These are phyloP conservation scores for Oxyria digyna DNA, from an alignment of 148 eudicot species.

Conservation along the genomic window DNA sequence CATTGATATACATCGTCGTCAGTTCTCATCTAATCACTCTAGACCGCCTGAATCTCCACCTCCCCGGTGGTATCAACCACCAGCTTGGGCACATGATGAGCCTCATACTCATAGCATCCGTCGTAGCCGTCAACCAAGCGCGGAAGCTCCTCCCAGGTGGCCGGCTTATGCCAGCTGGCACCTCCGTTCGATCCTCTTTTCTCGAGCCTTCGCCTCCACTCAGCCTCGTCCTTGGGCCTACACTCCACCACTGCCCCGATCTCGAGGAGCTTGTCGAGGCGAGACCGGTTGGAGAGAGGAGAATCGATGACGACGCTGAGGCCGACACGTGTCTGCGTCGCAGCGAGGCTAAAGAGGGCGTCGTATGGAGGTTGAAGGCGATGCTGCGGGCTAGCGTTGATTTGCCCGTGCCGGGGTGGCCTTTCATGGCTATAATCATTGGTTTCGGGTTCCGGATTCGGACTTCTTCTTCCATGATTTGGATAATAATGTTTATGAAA, in stretches of 20 bases:
- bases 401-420: constrained; percentile 76
- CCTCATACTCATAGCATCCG: constrained; percentile 61
- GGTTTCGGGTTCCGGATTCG: not conserved
- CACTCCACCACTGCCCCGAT: constrained; percentile 40
- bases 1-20: too few species aligned
- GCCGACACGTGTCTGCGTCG: constrained; percentile 46
- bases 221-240: constrained; percentile 22
- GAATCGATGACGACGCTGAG: constrained; percentile 56
- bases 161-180: constrained; percentile 61
- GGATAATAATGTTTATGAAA: too few species aligned
- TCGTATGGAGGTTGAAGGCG: constrained; percentile 43
- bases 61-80: constrained; percentile 56
- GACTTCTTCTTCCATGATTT: not conserved
- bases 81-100: constrained; percentile 44
- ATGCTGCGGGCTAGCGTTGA: constrained; percentile 52
- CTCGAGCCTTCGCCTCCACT: constrained; percentile 42
- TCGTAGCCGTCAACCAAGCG: constrained; percentile 39
- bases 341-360: constrained; percentile 33
- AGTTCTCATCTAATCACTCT: too few species aligned
- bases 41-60: constrained; percentile 19
- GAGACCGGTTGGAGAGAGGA: constrained; percentile 48
- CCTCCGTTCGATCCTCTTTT: constrained; percentile 12
- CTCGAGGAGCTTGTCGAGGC: constrained; percentile 28
- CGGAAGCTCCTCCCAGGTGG: constrained; percentile 58
- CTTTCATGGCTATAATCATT: constrained; percentile 47